A percentile compares a stretch with the other conserved stretches of the same genome.
phyloP scores from a whole-genome alignment of 352 stramenopile genomes.

The Phytophthora vignae region DNA sequence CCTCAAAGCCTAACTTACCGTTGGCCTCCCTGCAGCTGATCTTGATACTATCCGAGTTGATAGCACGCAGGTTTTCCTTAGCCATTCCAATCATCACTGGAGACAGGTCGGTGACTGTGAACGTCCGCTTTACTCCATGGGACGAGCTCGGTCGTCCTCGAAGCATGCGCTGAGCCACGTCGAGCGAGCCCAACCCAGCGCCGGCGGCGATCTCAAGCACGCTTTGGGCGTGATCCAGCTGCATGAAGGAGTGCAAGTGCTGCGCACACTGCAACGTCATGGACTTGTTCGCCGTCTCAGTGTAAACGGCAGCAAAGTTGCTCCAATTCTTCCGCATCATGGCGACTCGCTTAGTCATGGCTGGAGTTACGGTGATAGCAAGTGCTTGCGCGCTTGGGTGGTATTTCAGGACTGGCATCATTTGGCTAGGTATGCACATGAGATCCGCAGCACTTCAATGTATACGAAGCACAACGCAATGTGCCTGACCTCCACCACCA shows the following conservation, averaged over 20 bases:
- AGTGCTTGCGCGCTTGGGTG: too few relatives aligned
- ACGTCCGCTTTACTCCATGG: constrained; percentile 26
- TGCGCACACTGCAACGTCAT: constrained; percentile 56
- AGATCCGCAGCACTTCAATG: too few relatives aligned
- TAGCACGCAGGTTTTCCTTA: constrained; percentile 31
- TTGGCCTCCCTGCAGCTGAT: background rate
- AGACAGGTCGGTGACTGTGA: constrained; percentile 55
- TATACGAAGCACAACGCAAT: too few relatives aligned
- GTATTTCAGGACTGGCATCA: too few relatives aligned
- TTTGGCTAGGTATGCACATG: too few relatives aligned
- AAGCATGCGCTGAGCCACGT: constrained; percentile 17
- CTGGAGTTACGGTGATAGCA: too few relatives aligned
- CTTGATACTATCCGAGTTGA: too few relatives aligned
- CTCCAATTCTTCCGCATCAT: too few relatives aligned
- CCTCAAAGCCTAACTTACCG: too few relatives aligned
- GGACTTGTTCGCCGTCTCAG: constrained; percentile 57
- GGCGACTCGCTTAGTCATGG: too few relatives aligned
- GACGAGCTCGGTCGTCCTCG: too few relatives aligned
- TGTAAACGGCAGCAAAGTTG: constrained; percentile 13
- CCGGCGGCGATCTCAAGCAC: constrained; percentile 64
- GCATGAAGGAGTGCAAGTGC: constrained; percentile 58
- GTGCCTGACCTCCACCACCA: too few relatives aligned
- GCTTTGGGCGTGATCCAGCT: constrained; percentile 46
- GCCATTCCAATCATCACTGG: constrained; percentile 51
- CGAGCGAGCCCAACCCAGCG: constrained; percentile 51